Conservation (phyloP, 768 basidiomycete genomes). For the Termitomyces sp. region DNA sequence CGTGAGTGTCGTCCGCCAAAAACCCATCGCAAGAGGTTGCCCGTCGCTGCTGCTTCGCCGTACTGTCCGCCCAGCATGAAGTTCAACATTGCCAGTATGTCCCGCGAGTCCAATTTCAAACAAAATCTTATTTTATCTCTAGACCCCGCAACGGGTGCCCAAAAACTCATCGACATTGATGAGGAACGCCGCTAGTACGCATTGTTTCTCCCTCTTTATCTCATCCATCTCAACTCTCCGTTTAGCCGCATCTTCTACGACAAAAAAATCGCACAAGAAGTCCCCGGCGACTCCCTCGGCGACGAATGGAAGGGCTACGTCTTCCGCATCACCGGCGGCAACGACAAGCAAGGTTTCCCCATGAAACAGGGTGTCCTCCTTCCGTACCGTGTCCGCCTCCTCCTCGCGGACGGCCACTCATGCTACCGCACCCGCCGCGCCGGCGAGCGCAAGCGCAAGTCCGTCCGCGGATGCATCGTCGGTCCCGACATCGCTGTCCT, state of each 20-base stretch:
- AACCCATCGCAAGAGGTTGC: slow-evolving; percentile 39
- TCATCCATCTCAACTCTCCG: background rate
- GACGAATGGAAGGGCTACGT: slow-evolving; percentile 98
- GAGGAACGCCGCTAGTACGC: slow-evolving; percentile 84
- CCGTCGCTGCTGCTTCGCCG: background rate
- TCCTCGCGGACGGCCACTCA: slow-evolving; percentile 94
- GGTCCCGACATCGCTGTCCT: slow-evolving; percentile 95
- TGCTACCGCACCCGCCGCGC: slow-evolving; percentile 92
- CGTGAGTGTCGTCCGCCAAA: slow-evolving; percentile 15
- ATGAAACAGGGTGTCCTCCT: slow-evolving; percentile 99
- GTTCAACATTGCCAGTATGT: slow-evolving; percentile 94
- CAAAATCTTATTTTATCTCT: slow-evolving; percentile 4
- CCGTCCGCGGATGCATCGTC: slow-evolving; percentile 97
- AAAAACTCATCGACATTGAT: slow-evolving; percentile 94
- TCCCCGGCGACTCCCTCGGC: slow-evolving; percentile 85
- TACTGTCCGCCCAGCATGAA: slow-evolving; percentile 68
- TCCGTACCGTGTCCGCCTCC: slow-evolving; percentile 88
- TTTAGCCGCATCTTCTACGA: slow-evolving; percentile 90
- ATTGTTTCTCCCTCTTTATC: background rate
- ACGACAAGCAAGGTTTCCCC: slow-evolving; percentile 98
- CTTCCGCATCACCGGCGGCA: slow-evolving; percentile 95
- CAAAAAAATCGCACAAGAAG: slow-evolving; percentile 95
- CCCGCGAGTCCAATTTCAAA: background rate
- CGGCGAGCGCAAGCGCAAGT: slow-evolving; percentile 98
- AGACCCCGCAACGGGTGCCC: slow-evolving; percentile 97